A percentile compares a stretch with the other conserved stretches of the same genome.
These are phyloP conservation scores for Cocos nucifera DNA, from an alignment of 176 grass and related monocot species.

Conservation along the genomic window DNA sequence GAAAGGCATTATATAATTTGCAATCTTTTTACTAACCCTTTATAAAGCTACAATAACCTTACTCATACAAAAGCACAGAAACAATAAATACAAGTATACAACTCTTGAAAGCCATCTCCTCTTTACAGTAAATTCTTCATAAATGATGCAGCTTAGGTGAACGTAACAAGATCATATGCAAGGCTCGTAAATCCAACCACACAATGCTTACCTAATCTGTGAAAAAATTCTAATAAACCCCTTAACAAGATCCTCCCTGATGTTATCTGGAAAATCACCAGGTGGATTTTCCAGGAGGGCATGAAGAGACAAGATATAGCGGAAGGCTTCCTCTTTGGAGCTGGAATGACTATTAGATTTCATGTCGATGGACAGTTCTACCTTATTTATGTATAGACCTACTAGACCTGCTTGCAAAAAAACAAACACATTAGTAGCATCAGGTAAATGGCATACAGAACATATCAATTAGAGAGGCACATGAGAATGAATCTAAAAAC, in stretches of 20 bases:
- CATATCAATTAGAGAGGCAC: neutral
- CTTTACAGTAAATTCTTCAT: too few relatives aligned
- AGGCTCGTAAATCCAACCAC: neutral
- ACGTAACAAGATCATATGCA: slow-evolving; percentile 2
- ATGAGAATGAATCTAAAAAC: slow-evolving; percentile 8
- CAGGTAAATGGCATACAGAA: neutral
- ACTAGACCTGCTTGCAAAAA: slow-evolving; percentile 37
- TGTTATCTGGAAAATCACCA: slow-evolving; percentile 61
- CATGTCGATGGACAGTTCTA: slow-evolving; percentile 28
- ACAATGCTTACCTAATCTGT: slow-evolving; percentile 32
- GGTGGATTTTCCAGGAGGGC: slow-evolving; percentile 82
- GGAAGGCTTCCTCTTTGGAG: slow-evolving; percentile 77
- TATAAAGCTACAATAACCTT: too few relatives aligned
- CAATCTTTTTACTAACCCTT: neutral
- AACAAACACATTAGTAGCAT: slow-evolving; percentile 11
- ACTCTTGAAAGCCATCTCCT: too few relatives aligned
- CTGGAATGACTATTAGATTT: slow-evolving; percentile 35
- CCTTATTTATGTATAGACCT: slow-evolving; percentile 39
- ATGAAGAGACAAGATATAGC: slow-evolving; percentile 51
- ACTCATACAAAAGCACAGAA: neutral
- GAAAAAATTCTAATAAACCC: slow-evolving; percentile 54
- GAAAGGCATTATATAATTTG: slow-evolving; percentile 12
- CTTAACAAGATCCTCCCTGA: slow-evolving; percentile 56
- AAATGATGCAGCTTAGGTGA: too few relatives aligned
- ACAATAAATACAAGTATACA: too few relatives aligned